A percentile compares a stretch with the other conserved stretches of the same genome.
Conservation (phyloP, 768 basidiomycete species). For the Psilocybe subaeruginosa region DNA sequence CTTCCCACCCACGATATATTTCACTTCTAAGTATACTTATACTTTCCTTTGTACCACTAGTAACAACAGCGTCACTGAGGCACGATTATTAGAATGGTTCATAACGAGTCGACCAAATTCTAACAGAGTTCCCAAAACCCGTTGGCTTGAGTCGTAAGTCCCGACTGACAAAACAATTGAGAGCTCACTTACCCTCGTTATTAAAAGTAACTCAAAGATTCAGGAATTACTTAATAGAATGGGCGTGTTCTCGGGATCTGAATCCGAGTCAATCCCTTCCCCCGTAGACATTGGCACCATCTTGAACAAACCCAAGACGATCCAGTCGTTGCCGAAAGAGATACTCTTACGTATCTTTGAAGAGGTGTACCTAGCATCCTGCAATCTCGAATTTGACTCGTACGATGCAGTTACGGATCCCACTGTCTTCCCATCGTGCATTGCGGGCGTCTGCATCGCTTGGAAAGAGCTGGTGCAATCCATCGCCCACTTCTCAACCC, state of each 20-base stretch:
- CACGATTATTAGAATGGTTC: too few species aligned
- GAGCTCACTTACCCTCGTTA: too few species aligned
- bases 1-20: too few species aligned
- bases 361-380: conserved; percentile 14
- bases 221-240: not conserved
- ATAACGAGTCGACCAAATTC: not conserved
- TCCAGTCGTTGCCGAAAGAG: conserved; percentile 13
- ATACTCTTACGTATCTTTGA: conserved; percentile 15
- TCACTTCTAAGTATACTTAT: too few species aligned
- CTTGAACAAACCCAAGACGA: not conserved
- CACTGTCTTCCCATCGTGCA: conserved; percentile 14
- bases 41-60: too few species aligned
- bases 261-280: not conserved
- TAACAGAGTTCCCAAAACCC: too few species aligned
- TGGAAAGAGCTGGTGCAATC: conserved; percentile 14
- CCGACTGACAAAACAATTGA: too few species aligned
- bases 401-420: conserved; percentile 7
- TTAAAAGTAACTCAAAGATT: too few species aligned
- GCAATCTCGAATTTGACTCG: conserved; percentile 5
- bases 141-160: too few species aligned
- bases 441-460: conserved; percentile 12
- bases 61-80: not conserved
- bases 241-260: not conserved
- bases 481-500: conserved; percentile 13
- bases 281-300: not conserved